phyloP scores from a whole-genome alignment of 257 asterid genomes.

The Gentiana dahurica region DNA sequence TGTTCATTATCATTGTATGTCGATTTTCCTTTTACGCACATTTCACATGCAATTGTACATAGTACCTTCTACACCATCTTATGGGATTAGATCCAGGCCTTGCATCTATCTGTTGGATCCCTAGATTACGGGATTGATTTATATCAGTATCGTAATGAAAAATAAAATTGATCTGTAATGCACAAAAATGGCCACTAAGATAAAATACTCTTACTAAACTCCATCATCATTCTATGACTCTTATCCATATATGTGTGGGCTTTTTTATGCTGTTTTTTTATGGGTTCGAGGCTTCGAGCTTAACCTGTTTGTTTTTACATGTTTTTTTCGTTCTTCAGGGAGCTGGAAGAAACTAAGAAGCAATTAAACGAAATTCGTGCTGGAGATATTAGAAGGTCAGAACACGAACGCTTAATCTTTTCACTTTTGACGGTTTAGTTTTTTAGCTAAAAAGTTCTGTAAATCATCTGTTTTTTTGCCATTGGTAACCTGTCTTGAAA shows the following conservation, averaged over 20 bases:
- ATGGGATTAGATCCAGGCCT: no score
- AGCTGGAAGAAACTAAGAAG: constrained; percentile 16
- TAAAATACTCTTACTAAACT: no score
- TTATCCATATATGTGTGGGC: not conserved
- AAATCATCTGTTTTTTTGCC: no score
- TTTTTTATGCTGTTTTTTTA: no score
- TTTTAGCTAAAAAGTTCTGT: not conserved
- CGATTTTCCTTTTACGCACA: no score
- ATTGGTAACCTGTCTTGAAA: not conserved
- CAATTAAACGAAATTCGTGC: constrained; percentile 17
- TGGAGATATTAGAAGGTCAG: constrained; percentile 11
- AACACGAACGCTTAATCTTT: not conserved
- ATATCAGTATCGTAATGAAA: no score
- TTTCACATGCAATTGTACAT: no score
- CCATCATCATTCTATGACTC: not conserved
- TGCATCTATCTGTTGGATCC: no score
- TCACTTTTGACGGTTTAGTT: not conserved
- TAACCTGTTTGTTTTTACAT: not conserved
- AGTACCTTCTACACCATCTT: not conserved
- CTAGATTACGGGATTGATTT: no score
- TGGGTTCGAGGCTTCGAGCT: not conserved
- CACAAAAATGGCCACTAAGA: no score
- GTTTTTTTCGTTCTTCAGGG: constrained; percentile 3
- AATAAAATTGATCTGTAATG: no score
- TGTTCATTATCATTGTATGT: not conserved